Conservation (phyloP, 441 rosid genomes). For the Metrosideros polymorpha region DNA sequence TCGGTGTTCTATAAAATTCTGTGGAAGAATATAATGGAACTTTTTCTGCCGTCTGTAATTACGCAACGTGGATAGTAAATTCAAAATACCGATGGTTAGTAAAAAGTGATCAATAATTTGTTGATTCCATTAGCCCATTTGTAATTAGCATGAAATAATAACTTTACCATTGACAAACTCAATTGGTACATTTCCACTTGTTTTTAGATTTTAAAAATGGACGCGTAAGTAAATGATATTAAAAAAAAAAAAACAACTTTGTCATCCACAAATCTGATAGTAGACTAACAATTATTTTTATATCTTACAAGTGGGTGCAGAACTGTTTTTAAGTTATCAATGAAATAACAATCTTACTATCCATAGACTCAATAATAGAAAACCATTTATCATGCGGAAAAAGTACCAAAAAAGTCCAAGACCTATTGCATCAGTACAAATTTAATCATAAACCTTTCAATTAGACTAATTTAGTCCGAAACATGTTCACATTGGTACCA, state of each 20-base stretch:
- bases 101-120: background rate
- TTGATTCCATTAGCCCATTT: background rate
- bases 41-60: background rate
- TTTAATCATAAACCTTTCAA: no score
- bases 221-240: background rate
- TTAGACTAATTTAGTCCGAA: no score
- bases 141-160: background rate
- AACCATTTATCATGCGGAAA: no score
- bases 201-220: background rate
- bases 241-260: background rate
- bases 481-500: no score
- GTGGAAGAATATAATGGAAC: background rate
- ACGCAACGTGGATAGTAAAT: background rate
- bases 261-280: background rate
- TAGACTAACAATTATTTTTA: background rate
- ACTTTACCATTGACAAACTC: background rate
- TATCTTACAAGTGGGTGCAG: background rate
- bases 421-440: no score
- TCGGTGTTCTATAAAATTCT: background rate
- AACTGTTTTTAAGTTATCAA: background rate
- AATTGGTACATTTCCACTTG: background rate
- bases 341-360: background rate
- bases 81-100: background rate
- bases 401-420: no score
- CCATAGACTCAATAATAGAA: background rate